phyloP scores from a whole-genome alignment of 257 asterid genomes.

The Rauvolfia tetraphylla region DNA sequence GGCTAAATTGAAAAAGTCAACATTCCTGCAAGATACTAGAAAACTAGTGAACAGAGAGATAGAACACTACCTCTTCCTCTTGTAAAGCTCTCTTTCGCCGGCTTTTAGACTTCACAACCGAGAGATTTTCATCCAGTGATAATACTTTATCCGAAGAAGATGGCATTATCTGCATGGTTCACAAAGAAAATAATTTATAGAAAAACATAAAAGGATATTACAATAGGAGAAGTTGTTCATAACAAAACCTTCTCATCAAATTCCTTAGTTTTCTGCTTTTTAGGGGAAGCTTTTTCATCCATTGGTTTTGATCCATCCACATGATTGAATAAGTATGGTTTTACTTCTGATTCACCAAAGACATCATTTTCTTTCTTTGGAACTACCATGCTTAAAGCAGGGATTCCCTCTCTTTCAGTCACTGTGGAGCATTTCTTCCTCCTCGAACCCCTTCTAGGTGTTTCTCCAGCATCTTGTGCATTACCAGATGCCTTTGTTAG shows the following conservation, averaged over 20 bases:
- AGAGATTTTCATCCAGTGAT: constrained; percentile 7
- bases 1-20: neutral
- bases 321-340: constrained; percentile 14
- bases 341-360: constrained; percentile 15
- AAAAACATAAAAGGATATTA: neutral
- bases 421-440: constrained; percentile 1
- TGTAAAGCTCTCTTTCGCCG: constrained; percentile 17
- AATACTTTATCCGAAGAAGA: constrained; percentile 9
- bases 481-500: constrained; percentile 11
- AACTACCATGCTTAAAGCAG: constrained; percentile 15
- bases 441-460: constrained; percentile 10
- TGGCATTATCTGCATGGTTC: neutral
- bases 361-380: constrained; percentile 27
- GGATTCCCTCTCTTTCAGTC: constrained; percentile 8
- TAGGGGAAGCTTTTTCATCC: neutral
- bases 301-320: constrained; percentile 14
- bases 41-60: neutral
- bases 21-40: neutral
- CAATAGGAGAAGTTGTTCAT: neutral
- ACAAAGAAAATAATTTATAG: constrained; percentile 3
- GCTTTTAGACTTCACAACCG: constrained; percentile 21
- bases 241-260: constrained; percentile 15
- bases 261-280: constrained; percentile 10
- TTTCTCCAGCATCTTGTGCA: constrained; percentile 8
- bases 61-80: constrained; percentile 40